These are phyloP conservation scores for Berkeleyomyces basicola DNA, from an alignment of 2,329 filamentous ascomycete genomes.

Conservation along the genomic window DNA sequence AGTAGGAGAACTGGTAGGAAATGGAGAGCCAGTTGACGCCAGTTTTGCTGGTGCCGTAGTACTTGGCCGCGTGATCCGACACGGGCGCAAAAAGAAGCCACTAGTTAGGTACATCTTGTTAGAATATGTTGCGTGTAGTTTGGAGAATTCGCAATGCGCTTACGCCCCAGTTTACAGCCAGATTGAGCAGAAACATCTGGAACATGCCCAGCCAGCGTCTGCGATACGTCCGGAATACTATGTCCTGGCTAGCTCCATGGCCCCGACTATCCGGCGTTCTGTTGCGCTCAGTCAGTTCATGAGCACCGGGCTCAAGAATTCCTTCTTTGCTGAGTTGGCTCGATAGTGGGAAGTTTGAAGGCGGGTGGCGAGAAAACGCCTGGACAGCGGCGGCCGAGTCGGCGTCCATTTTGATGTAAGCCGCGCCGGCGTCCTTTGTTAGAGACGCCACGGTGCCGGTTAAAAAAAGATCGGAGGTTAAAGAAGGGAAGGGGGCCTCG, in stretches of 20 bases:
- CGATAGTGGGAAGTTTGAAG: neutral
- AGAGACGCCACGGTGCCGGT: neutral
- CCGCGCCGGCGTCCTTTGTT: neutral
- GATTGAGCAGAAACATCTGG: constrained; percentile 75
- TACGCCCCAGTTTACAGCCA: constrained; percentile 91
- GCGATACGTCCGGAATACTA: constrained; percentile 44
- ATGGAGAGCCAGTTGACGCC: constrained; percentile 89
- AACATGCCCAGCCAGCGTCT: constrained; percentile 75
- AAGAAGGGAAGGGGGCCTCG: neutral
- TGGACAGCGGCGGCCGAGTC: neutral
- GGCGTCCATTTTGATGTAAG: constrained; percentile 7
- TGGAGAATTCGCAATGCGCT: constrained; percentile 21
- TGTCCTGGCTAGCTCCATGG: neutral
- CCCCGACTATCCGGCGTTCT: constrained; percentile 2
- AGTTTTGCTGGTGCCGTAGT: constrained; percentile 58
- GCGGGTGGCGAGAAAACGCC: neutral
- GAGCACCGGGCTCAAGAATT: neutral
- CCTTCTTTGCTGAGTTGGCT: constrained; percentile 2
- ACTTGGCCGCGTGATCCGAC: constrained; percentile 53
- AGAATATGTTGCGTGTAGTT: neutral
- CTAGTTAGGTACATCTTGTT: constrained; percentile 25
- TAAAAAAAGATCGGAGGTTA: neutral
- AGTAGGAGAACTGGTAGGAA: constrained; percentile 72
- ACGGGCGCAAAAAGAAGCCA: constrained; percentile 89
- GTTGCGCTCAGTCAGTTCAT: neutral